A percentile compares a stretch with the other conserved stretches of the same genome.
Evolutionary conservation across 208 protist species (phyloP).

Genomic region (Balamuthia mandrillaris): DNA sequence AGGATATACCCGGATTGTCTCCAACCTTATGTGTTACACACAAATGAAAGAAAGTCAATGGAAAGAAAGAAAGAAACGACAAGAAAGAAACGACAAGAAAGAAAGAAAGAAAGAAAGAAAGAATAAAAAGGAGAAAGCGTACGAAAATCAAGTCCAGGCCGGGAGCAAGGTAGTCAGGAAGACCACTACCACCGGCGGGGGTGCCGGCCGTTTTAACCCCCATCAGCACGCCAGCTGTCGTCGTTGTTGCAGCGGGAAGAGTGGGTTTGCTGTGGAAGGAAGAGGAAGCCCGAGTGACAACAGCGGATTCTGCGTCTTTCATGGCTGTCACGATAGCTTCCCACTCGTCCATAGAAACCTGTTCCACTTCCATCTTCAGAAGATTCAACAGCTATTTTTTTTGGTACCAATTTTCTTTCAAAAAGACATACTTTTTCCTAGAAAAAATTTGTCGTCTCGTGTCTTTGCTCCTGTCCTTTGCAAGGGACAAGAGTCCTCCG

Average conservation of each 20-base stretch:
- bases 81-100: background rate
- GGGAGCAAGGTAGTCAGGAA: background rate
- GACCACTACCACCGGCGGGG: background rate
- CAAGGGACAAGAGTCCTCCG: too few species aligned
- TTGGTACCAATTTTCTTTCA: too few species aligned
- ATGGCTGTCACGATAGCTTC: background rate
- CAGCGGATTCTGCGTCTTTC: background rate
- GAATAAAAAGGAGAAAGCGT: background rate
- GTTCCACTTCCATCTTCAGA: background rate
- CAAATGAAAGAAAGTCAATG: background rate
- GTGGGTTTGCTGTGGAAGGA: background rate
- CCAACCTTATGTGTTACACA: background rate
- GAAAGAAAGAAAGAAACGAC: background rate
- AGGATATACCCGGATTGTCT: background rate
- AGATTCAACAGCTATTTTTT: too few species aligned
- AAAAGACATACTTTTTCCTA: too few species aligned
- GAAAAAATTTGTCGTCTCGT: too few species aligned
- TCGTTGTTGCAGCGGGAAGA: too few species aligned
- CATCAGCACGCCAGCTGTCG: background rate
- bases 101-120: background rate
- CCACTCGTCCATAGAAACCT: background rate
- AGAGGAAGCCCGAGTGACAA: background rate
- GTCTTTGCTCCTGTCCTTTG: too few species aligned
- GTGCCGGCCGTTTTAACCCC: too few species aligned
- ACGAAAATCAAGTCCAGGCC: conserved; percentile 30